Conservation (phyloP, 73 alveolate species). For the Paraurostyla sp. region DNA sequence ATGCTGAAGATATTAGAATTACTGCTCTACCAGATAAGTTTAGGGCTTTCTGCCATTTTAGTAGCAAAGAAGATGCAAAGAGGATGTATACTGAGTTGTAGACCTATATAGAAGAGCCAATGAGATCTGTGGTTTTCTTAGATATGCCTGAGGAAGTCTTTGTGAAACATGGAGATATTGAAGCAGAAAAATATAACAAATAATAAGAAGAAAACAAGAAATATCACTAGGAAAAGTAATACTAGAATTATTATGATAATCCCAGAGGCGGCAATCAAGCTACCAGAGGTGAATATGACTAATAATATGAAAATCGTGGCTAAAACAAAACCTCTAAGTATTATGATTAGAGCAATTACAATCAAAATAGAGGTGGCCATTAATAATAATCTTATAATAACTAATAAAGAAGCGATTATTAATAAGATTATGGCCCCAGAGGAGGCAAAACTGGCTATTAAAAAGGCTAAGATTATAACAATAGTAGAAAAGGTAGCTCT, state of each 20-base stretch:
- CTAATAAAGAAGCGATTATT: too few relatives aligned
- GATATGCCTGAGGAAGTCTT: conserved; percentile 43
- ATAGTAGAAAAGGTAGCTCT: background rate
- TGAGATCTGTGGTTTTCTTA: background rate
- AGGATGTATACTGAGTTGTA: background rate
- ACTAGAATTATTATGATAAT: background rate
- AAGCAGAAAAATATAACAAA: background rate
- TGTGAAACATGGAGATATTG: conserved; percentile 30
- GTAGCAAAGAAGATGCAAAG: background rate
- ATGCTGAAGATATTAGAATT: background rate
- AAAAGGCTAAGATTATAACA: too few relatives aligned
- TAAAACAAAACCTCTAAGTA: background rate
- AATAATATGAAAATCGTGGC: background rate
- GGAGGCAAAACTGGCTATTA: too few relatives aligned
- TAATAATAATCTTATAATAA: too few relatives aligned
- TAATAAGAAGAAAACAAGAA: background rate
- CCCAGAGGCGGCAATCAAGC: background rate
- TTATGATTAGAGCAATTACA: too few relatives aligned
- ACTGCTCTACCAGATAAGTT: background rate
- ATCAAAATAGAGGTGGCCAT: too few relatives aligned
- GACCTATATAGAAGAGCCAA: background rate
- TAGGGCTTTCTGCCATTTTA: background rate
- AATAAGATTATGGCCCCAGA: too few relatives aligned
- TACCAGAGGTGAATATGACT: background rate
- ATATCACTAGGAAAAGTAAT: background rate